Conservation (phyloP, 768 basidiomycete species). For the Kwoniella mangroviensis region DNA sequence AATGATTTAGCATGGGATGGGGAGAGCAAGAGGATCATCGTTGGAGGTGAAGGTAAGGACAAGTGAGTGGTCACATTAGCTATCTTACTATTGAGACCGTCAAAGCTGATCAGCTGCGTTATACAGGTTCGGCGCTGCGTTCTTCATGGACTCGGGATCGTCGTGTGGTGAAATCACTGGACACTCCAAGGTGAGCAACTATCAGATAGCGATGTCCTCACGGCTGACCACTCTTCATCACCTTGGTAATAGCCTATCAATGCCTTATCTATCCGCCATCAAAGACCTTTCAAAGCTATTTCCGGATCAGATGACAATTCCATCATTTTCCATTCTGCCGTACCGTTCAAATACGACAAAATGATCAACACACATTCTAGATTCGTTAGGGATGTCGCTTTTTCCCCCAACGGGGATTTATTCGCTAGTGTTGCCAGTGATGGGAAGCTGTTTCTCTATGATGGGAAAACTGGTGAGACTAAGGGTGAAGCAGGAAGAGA, state of each 20-base stretch:
- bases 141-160: slow-evolving; percentile 64
- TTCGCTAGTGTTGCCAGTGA: slow-evolving; percentile 92
- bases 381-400: slow-evolving; percentile 89
- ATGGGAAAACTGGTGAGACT: slow-evolving; percentile 84
- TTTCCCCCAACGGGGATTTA: slow-evolving; percentile 75
- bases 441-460: slow-evolving; percentile 79
- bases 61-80: slow-evolving; percentile 63
- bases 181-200: slow-evolving; percentile 79
- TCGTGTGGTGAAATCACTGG: slow-evolving; percentile 87
- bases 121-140: slow-evolving; percentile 53
- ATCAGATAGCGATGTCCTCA: too few species aligned
- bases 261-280: slow-evolving; percentile 81
- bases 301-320: slow-evolving; percentile 83
- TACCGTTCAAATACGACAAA: slow-evolving; percentile 87
- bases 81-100: too few species aligned
- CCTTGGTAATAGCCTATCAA: slow-evolving; percentile 69
- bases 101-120: background rate
- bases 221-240: background rate
- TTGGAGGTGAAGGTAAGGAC: slow-evolving; percentile 88
- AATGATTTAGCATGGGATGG: slow-evolving; percentile 97
- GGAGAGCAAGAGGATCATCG: slow-evolving; percentile 93
- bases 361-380: slow-evolving; percentile 83
- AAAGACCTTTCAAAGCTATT: slow-evolving; percentile 87
- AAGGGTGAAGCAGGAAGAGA: slow-evolving; percentile 62
- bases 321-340: slow-evolving; percentile 84